Percentiles rank a stretch among this genome's conserved stretches.
These are phyloP conservation scores for Kodamaea sp. DNA, from an alignment of 1,139 yeast genomes.

Conservation along the genomic window DNA sequence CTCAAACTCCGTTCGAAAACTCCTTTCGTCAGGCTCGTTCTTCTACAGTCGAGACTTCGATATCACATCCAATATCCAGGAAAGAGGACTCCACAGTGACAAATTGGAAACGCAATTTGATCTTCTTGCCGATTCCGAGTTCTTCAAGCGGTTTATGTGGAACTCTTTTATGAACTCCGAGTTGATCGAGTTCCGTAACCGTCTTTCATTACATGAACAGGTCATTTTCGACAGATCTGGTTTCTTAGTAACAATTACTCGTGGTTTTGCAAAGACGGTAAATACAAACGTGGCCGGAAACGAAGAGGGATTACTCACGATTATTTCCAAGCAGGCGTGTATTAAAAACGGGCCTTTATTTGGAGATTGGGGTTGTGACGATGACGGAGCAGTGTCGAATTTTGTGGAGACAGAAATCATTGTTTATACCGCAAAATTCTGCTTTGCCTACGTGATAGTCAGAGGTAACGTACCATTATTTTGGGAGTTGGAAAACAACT, in stretches of 20 bases:
- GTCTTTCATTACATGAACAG: conserved; percentile 54
- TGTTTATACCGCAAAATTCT: conserved; percentile 51
- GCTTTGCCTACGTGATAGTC: conserved; percentile 59
- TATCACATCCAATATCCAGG: conserved; percentile 61
- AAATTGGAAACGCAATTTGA: conserved; percentile 29
- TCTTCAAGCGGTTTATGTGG: conserved; percentile 65
- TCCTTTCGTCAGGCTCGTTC: conserved; percentile 63
- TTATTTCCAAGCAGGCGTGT: conserved; percentile 68
- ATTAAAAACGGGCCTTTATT: conserved; percentile 60
- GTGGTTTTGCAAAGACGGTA: conserved; percentile 69
- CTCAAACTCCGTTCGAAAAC: conserved; percentile 56
- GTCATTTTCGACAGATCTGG: conserved; percentile 54
- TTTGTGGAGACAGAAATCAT: conserved; percentile 68
- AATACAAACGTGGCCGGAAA: conserved; percentile 41
- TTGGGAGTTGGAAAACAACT: conserved; percentile 58
- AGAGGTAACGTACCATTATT: conserved; percentile 72
- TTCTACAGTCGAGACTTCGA: conserved; percentile 69
- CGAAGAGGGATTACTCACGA: conserved; percentile 52
- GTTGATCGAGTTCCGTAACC: conserved; percentile 56
- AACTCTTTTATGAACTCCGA: conserved; percentile 60
- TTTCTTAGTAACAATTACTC: conserved; percentile 56
- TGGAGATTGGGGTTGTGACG: conserved; percentile 72
- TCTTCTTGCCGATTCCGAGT: conserved; percentile 45
- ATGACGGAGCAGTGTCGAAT: conserved; percentile 67
- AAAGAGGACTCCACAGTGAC: conserved; percentile 37